Evolutionary conservation across 73 alveolate genomes (phyloP), one percentile per base, ranked within the genome.

Genomic region (Paramecium pentaurelia): DNA sequence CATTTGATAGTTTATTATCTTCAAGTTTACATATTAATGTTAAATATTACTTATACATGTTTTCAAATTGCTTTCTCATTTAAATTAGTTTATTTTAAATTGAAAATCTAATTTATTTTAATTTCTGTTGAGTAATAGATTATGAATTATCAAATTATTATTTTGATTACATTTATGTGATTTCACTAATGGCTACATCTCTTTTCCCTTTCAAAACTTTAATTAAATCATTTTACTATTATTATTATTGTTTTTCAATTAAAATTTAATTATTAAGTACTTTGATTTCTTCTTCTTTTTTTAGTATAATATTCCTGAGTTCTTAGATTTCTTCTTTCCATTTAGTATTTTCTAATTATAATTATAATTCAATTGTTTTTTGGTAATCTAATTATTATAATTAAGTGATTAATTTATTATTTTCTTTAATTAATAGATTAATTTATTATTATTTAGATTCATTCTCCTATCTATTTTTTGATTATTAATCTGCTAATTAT

Each of bases 151-250:
- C 91, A 1, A 6, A 7, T 45, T 45, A 12, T 80, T 80, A 38
- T 20, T 28, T 27, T 14, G 42, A 20, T 22, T 32, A 27, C 58
- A 42, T 64, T 64, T 64, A 27, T 45, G 28, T 44, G n/a, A 80
- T 45, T 64, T 80, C 91, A 42, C 71, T 45, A 18, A 80, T 80
- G 18, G 91, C 91, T 4, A 32, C n/a, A 80, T 80, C 91, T 80
- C 91, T 42, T 36, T 80, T 80, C 4, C 58, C 37, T 45, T 80
- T 80, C 34, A 80, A 22, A 0, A 32, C 32, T 47, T 80, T 47
- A 12, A 80, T 49, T 32, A 42, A 45, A 22, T 80, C 71, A 42
- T 27, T 45, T 14, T n/a, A 45, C 58, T 80, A 8, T 22, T 80
- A 42, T 44, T 32, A 42, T 45, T 27, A 8, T 47, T 80, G 8